These are phyloP conservation scores for Geosmithia putterillii DNA, from an alignment of 2,329 filamentous ascomycete species.

Conservation along the genomic window DNA sequence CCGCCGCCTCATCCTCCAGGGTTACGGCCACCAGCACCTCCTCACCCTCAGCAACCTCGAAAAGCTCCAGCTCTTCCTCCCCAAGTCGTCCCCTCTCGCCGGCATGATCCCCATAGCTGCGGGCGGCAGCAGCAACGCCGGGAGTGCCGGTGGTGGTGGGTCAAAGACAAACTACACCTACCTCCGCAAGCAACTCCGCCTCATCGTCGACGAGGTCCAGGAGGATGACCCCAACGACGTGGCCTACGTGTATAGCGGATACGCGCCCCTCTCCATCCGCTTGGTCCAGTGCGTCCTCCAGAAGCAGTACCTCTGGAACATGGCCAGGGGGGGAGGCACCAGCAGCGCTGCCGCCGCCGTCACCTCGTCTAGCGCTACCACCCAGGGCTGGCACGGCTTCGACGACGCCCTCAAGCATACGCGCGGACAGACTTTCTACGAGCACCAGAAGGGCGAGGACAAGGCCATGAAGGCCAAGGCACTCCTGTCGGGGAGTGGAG, in stretches of 20 bases:
- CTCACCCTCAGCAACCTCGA: conserved; percentile 81
- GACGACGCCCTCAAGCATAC: conserved; percentile 86
- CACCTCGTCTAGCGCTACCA: conserved; percentile 35
- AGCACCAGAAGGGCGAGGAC: conserved; percentile 83
- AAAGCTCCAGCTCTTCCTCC: conserved; percentile 75
- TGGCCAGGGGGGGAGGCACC: conserved; percentile 48
- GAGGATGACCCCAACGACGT: conserved; percentile 91
- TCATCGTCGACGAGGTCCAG: conserved; percentile 94
- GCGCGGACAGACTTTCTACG: conserved; percentile 79
- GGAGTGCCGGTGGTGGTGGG: conserved; percentile 38
- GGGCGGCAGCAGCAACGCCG: too few relatives aligned
- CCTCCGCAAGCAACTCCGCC: conserved; percentile 70
- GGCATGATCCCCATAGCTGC: conserved; percentile 70
- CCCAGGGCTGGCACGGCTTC: conserved; percentile 84
- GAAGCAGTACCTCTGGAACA: conserved; percentile 67
- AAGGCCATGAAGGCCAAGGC: conserved; percentile 81
- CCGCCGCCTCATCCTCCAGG: conserved; percentile 76
- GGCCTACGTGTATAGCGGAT: conserved; percentile 96
- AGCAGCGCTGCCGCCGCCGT: conserved; percentile 9
- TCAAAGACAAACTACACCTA: conserved; percentile 84
- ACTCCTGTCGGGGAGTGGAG: conserved; percentile 65
- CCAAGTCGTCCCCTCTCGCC: conserved; percentile 64
- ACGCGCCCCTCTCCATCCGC: conserved; percentile 82
- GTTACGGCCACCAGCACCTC: conserved; percentile 90
- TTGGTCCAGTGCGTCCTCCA: conserved; percentile 88